These are phyloP conservation scores for Coprinopsis sp. DNA, from an alignment of 768 basidiomycete genomes.

Conservation along the genomic window DNA sequence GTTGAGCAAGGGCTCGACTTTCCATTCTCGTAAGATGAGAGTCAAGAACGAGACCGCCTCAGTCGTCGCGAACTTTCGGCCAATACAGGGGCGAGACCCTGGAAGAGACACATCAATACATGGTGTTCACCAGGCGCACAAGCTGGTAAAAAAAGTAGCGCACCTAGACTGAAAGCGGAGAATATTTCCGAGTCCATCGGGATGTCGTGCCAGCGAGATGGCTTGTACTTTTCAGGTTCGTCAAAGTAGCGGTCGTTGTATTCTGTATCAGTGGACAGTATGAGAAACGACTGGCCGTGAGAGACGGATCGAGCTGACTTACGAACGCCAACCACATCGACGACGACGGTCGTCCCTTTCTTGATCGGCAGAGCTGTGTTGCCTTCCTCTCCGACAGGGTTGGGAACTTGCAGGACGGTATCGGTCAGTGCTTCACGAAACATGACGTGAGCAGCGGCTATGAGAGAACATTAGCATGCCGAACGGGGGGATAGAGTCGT, in stretches of 20 bases:
- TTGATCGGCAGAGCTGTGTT: constrained; percentile 29
- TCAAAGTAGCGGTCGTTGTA: constrained; percentile 47
- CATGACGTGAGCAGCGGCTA: constrained; percentile 37
- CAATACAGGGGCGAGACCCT: no score
- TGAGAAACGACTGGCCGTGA: not conserved
- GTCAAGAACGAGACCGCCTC: no score
- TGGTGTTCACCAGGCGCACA: no score
- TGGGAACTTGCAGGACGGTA: constrained; percentile 36
- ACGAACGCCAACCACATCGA: constrained; percentile 50
- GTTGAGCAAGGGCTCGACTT: constrained; percentile 38
- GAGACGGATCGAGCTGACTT: constrained; percentile 18
- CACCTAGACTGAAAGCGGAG: constrained; percentile 45
- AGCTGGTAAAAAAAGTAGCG: constrained; percentile 5
- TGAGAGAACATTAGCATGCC: not conserved
- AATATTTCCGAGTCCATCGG: no score
- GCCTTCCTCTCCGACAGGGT: constrained; percentile 37
- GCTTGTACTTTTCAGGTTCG: constrained; percentile 42
- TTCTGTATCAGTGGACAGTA: constrained; percentile 24
- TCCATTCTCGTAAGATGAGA: constrained; percentile 52
- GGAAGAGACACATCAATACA: no score
- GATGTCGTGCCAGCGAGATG: constrained; percentile 46
- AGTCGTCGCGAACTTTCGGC: no score
- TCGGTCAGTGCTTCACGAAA: constrained; percentile 41
- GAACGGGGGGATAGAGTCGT: not conserved
- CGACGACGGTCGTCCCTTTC: constrained; percentile 37